phyloP scores from a whole-genome alignment of 1,284 basidiomycete species.

The Polyporus tsugae region DNA sequence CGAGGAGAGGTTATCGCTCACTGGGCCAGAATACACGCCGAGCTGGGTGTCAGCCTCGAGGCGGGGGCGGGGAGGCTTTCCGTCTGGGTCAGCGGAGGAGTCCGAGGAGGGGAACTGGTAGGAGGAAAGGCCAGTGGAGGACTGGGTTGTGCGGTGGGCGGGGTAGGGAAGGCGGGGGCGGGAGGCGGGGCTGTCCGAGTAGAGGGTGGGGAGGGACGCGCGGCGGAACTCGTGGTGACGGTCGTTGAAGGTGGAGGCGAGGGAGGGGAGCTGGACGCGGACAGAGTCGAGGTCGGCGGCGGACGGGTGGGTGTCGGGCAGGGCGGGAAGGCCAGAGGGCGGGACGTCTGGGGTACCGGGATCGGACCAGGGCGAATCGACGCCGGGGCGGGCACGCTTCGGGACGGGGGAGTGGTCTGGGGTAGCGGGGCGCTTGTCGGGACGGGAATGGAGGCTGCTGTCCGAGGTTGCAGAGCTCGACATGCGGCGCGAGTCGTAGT shows the following conservation, averaged over 20 bases:
- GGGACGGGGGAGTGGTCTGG: slow-evolving; percentile 62
- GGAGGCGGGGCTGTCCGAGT: slow-evolving; percentile 54
- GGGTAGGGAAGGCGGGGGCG: slow-evolving; percentile 43
- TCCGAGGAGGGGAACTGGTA: slow-evolving; percentile 70
- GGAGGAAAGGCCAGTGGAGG: slow-evolving; percentile 56
- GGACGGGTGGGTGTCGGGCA: slow-evolving; percentile 36
- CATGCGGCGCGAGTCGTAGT: slow-evolving; percentile 46
- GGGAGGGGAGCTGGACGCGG: slow-evolving; percentile 76
- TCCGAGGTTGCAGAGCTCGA: slow-evolving; percentile 59
- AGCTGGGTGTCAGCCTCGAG: slow-evolving; percentile 61
- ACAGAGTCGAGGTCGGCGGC: slow-evolving; percentile 46
- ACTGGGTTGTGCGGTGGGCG: slow-evolving; percentile 58
- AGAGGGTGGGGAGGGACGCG: slow-evolving; percentile 67
- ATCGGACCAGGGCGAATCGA: slow-evolving; percentile 46
- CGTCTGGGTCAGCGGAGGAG: slow-evolving; percentile 43
- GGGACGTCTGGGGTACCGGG: slow-evolving; percentile 62
- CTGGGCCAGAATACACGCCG: slow-evolving; percentile 46
- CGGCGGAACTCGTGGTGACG: slow-evolving; percentile 64
- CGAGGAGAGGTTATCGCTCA: slow-evolving; percentile 51
- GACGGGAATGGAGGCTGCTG: slow-evolving; percentile 61
- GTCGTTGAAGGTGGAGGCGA: slow-evolving; percentile 74
- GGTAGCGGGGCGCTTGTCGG: slow-evolving; percentile 64
- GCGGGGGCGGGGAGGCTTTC: slow-evolving; percentile 51
- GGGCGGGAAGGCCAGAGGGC: slow-evolving; percentile 36
- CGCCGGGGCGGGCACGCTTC: slow-evolving; percentile 49